Percentiles rank a stretch among this genome's conserved stretches.
Evolutionary conservation across 805 yeast species (phyloP).

Genomic region (Metschnikowia dekortorum): DNA sequence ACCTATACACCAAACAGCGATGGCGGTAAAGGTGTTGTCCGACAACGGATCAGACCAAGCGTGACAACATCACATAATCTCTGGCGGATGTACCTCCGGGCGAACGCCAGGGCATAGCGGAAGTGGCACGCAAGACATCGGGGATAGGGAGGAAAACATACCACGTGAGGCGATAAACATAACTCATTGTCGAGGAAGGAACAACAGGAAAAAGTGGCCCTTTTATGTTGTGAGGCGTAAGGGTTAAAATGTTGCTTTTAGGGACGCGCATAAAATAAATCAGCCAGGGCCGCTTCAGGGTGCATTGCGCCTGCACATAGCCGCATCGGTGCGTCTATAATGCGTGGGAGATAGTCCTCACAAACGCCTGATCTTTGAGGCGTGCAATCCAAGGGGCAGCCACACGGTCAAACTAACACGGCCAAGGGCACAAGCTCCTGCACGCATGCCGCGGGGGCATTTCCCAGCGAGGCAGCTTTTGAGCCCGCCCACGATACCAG

Average conservation of each 20-base stretch:
- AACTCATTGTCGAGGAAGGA: conserved; percentile 5
- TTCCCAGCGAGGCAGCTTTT: too few relatives aligned
- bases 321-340: conserved; percentile 4
- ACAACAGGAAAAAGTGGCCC: neutral
- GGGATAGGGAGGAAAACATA: conserved; percentile 1
- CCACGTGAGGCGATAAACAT: conserved; percentile 8
- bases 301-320: conserved; percentile 1
- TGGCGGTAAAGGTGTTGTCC: too few relatives aligned
- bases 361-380: conserved; percentile 1
- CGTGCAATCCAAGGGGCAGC: neutral
- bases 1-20: too few relatives aligned
- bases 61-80: too few relatives aligned
- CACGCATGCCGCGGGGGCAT: too few relatives aligned
- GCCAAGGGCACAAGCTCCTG: too few relatives aligned
- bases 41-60: too few relatives aligned
- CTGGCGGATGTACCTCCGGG: too few relatives aligned
- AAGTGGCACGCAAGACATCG: too few relatives aligned
- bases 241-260: conserved; percentile 2
- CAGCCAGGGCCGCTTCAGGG: neutral
- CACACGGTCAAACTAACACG: neutral
- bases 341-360: conserved; percentile 1
- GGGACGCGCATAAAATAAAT: conserved; percentile 4
- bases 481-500: too few relatives aligned
- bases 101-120: too few relatives aligned
- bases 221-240: neutral